Conservation (phyloP, 2,329 filamentous ascomycete genomes). For the Diaporthe citrichinensis region DNA sequence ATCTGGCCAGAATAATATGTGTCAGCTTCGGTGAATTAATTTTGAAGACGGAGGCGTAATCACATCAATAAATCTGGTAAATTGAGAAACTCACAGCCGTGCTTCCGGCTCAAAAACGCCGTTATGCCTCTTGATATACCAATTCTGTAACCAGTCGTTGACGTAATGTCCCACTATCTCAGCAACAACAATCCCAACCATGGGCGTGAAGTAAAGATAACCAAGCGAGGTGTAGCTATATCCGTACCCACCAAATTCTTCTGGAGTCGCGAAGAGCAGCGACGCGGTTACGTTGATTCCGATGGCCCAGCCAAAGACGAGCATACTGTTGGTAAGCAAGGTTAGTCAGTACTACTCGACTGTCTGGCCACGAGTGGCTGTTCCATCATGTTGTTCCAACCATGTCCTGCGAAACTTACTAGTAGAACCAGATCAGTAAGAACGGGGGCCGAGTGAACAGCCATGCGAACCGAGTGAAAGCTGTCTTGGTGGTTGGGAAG, state of each 20-base stretch:
- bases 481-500: neutral
- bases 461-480: neutral
- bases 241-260: conserved; percentile 55
- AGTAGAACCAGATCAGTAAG: neutral
- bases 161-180: conserved; percentile 62
- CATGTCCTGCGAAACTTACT: neutral
- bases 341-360: neutral
- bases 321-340: conserved; percentile 30
- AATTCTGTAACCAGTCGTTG: conserved; percentile 56
- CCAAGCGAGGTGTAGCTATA: conserved; percentile 54
- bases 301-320: conserved; percentile 53
- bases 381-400: neutral
- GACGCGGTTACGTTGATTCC: conserved; percentile 59
- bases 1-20: neutral
- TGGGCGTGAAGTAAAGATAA: conserved; percentile 63
- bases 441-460: neutral
- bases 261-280: conserved; percentile 55
- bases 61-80: conserved; percentile 46
- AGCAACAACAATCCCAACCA: conserved; percentile 60
- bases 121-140: conserved; percentile 46
- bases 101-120: conserved; percentile 60
- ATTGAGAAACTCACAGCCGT: conserved; percentile 53
- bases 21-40: neutral
- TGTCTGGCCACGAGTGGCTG: neutral
- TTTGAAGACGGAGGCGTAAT: neutral